Percentiles rank a stretch among this genome's conserved stretches.
These are phyloP conservation scores for Candida yuanshanica DNA, from an alignment of 805 yeast genomes.

Conservation along the genomic window DNA sequence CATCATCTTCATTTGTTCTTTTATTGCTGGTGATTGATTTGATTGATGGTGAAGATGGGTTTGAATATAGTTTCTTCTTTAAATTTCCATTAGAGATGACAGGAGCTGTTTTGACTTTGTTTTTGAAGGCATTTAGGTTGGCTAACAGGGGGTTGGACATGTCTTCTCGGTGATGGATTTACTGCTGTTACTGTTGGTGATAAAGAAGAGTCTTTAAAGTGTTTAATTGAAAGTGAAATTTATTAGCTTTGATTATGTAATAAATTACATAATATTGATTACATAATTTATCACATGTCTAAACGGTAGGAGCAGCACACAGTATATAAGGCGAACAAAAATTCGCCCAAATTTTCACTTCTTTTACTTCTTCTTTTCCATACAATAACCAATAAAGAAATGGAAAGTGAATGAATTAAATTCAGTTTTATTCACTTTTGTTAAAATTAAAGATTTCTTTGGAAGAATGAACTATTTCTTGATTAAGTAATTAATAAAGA, in stretches of 20 bases:
- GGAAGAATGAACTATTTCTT: background rate
- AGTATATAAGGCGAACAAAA: too few relatives aligned
- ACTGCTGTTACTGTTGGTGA: background rate
- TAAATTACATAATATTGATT: too few relatives aligned
- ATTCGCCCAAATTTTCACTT: too few relatives aligned
- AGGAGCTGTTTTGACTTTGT: constrained; percentile 53
- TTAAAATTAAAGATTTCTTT: background rate
- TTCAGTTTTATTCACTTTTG: background rate
- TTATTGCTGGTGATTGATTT: background rate
- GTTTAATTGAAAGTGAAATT: background rate
- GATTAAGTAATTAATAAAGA: background rate
- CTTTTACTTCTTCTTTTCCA: too few relatives aligned
- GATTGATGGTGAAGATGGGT: constrained; percentile 13
- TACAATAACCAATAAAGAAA: too few relatives aligned
- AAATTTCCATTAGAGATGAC: constrained; percentile 26
- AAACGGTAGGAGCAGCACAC: background rate
- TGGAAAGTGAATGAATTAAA: too few relatives aligned
- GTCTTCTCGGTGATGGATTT: background rate
- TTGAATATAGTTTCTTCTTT: constrained; percentile 13
- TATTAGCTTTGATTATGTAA: too few relatives aligned
- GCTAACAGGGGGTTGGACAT: constrained; percentile 40
- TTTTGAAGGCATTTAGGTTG: constrained; percentile 61
- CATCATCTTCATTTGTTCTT: constrained; percentile 2
- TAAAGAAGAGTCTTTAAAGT: background rate
- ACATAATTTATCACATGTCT: too few relatives aligned